Evolutionary conservation across 192 early-diverging fungal species (phyloP).

Genomic region (Coemansia aciculifera): DNA sequence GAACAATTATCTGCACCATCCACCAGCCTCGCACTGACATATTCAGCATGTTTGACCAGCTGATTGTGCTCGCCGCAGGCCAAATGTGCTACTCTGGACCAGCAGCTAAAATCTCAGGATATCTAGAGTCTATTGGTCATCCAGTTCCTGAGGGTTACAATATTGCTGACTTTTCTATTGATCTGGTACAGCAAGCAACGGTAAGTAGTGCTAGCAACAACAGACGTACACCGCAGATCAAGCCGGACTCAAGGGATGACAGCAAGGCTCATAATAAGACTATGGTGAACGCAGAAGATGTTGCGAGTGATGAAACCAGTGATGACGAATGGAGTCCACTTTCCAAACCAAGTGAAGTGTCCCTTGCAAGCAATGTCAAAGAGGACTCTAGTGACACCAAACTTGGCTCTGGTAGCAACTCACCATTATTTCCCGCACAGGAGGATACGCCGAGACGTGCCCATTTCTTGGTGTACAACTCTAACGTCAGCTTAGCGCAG

Average conservation of each 20-base stretch:
- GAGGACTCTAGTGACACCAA: background rate
- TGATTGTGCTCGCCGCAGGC: slow-evolving; percentile 81
- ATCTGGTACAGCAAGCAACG: slow-evolving; percentile 47
- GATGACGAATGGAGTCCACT: slow-evolving; percentile 41
- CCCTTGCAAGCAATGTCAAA: background rate
- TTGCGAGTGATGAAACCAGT: background rate
- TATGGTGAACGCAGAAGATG: background rate
- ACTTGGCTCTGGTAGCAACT: background rate
- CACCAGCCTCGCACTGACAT: slow-evolving; percentile 94
- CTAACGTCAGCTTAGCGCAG: slow-evolving; percentile 22
- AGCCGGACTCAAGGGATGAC: background rate
- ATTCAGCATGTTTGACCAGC: slow-evolving; percentile 84
- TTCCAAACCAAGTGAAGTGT: slow-evolving; percentile 13
- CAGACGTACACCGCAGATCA: background rate
- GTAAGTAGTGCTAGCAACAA: background rate
- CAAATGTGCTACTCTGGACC: slow-evolving; percentile 84
- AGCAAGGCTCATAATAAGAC: background rate
- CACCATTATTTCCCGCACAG: background rate
- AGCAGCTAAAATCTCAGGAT: slow-evolving; percentile 57
- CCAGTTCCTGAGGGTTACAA: slow-evolving; percentile 84
- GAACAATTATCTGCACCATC: slow-evolving; percentile 86
- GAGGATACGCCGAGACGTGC: background rate
- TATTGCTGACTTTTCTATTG: slow-evolving; percentile 76
- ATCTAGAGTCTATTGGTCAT: slow-evolving; percentile 75
- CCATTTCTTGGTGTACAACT: slow-evolving; percentile 29